Conservation (phyloP, 805 yeast species). For the Sugiyamaella floridensis region DNA sequence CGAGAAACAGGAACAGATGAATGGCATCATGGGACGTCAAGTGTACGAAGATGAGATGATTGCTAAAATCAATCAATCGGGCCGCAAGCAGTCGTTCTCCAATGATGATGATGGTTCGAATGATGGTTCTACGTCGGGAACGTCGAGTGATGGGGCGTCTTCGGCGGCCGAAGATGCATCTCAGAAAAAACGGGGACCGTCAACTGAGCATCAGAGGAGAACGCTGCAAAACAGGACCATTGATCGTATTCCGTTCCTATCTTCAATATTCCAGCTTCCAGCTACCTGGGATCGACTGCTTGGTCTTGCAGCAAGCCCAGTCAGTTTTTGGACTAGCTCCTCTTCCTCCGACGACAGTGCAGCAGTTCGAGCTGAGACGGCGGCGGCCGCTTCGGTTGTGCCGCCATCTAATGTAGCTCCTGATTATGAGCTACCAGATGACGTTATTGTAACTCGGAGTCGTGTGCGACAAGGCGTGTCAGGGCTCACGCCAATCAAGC, state of each 20-base stretch:
- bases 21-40: conserved; percentile 56
- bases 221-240: not conserved
- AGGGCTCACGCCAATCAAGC: not conserved
- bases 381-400: too few species aligned
- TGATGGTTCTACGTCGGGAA: not conserved
- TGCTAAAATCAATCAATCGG: not conserved
- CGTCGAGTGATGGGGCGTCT: not conserved
- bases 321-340: conserved; percentile 1
- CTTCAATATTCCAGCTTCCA: not conserved
- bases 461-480: not conserved
- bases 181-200: not conserved
- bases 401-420: not conserved
- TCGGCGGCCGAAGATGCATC: not conserved
- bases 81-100: not conserved
- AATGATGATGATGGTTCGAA: not conserved
- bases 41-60: conserved; percentile 34
- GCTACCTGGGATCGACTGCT: conserved; percentile 1
- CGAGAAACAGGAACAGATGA: conserved; percentile 44
- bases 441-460: not conserved
- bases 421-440: not conserved
- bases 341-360: not conserved
- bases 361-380: too few species aligned
- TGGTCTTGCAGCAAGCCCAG: conserved; percentile 3
- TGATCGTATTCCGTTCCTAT: not conserved
- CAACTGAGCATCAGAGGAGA: not conserved